A percentile compares a stretch with the other conserved stretches of the same genome.
Conservation (phyloP, 352 stramenopile species). For the Aphanomyces cochlioides region DNA sequence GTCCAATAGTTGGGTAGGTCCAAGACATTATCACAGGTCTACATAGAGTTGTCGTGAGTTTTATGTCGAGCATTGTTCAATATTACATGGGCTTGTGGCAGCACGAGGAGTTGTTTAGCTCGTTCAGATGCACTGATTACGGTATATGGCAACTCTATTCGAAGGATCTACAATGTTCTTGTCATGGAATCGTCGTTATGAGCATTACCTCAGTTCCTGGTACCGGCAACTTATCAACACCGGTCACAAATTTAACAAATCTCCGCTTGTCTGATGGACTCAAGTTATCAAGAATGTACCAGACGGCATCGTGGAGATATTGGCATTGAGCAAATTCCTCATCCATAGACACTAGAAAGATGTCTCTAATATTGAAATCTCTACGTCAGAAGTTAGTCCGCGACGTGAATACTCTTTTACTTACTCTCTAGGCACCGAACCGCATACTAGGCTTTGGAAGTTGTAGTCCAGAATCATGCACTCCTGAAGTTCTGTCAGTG, state of each 20-base stretch:
- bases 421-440: neutral
- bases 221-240: slow-evolving; percentile 17
- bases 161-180: slow-evolving; percentile 9
- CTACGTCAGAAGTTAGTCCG: neutral
- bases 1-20: slow-evolving; percentile 26
- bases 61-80: neutral
- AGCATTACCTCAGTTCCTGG: slow-evolving; percentile 17
- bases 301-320: slow-evolving; percentile 7
- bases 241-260: slow-evolving; percentile 29
- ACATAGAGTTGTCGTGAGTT: neutral
- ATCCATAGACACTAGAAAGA: slow-evolving; percentile 21
- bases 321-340: neutral
- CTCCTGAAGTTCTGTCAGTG: neutral
- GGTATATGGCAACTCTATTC: slow-evolving; percentile 18
- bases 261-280: neutral
- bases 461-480: neutral
- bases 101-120: neutral
- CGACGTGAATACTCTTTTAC: too few relatives aligned
- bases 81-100: slow-evolving; percentile 27
- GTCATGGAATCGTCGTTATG: neutral
- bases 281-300: slow-evolving; percentile 12
- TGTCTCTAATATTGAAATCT: neutral
- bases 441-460: neutral
- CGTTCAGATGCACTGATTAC: neutral
- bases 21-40: slow-evolving; percentile 28